These are phyloP conservation scores for Ettlia oleoabundans DNA, from an alignment of 139 green algal species.

Conservation along the genomic window DNA sequence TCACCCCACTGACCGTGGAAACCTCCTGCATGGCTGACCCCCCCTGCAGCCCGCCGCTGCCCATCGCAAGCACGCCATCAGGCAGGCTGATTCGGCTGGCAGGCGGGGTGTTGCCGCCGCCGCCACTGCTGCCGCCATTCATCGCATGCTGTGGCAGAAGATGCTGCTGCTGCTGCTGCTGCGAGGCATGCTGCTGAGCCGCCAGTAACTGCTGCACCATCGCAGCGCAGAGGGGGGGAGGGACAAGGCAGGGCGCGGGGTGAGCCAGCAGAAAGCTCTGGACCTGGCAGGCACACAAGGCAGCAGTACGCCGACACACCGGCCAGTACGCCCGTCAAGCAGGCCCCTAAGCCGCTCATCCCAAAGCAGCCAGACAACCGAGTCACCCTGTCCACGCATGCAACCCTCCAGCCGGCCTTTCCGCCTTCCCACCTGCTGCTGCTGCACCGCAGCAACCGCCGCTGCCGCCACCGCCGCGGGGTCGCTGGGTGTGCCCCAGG, in stretches of 20 bases:
- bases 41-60: not conserved
- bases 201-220: too few relatives aligned
- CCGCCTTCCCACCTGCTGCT: too few relatives aligned
- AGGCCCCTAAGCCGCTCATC: too few relatives aligned
- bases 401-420: too few relatives aligned
- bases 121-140: not conserved
- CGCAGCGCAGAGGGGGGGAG: too few relatives aligned
- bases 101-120: not conserved
- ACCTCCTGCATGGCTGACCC: not conserved
- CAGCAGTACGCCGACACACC: too few relatives aligned
- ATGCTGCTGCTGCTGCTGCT: not conserved
- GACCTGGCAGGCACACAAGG: too few relatives aligned
- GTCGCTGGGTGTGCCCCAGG: not conserved
- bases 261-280: too few relatives aligned
- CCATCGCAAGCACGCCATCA: not conserved
- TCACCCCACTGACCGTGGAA: conserved; percentile 15
- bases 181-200: conserved; percentile 2
- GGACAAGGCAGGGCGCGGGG: too few relatives aligned
- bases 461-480: conserved; percentile 16
- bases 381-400: too few relatives aligned
- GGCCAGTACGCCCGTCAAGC: too few relatives aligned
- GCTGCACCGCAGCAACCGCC: not conserved
- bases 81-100: conserved; percentile 4
- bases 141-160: not conserved
- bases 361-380: too few relatives aligned